Percentiles rank a stretch among this genome's conserved stretches.
Evolutionary conservation across 202 grass and related monocot species (phyloP).

Genomic region (Setaria viridis): DNA sequence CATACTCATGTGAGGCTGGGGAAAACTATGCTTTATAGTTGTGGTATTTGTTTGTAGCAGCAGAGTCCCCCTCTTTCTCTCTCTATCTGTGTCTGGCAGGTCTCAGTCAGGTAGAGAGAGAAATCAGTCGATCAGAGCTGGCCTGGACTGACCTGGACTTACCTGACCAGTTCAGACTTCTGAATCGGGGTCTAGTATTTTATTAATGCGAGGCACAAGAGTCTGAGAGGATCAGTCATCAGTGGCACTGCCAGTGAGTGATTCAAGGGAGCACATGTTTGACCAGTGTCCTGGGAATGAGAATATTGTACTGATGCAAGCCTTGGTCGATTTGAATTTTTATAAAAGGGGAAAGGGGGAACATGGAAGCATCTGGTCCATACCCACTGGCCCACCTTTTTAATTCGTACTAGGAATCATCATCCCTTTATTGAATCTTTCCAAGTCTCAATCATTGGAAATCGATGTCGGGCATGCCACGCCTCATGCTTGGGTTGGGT

Average conservation of each 20-base stretch:
- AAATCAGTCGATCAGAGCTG: not conserved
- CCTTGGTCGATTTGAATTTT: not conserved
- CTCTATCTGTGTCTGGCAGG: not conserved
- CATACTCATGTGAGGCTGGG: slow-evolving; percentile 25
- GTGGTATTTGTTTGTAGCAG: not conserved
- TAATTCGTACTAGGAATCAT: not conserved
- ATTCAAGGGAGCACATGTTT: slow-evolving; percentile 37
- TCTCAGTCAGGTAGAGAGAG: not conserved
- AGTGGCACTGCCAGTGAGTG: not conserved
- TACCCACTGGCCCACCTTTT: not conserved
- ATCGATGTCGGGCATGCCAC: not conserved
- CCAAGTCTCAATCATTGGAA: slow-evolving; percentile 16
- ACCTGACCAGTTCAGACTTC: not conserved
- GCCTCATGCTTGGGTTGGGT: not conserved
- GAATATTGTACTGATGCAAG: not conserved
- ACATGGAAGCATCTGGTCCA: slow-evolving; percentile 26
- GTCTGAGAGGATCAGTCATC: not conserved
- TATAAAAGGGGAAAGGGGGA: not conserved
- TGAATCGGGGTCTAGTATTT: not conserved
- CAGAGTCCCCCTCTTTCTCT: not conserved
- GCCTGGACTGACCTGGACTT: not conserved
- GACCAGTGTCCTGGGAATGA: slow-evolving; percentile 31
- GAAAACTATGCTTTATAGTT: slow-evolving; percentile 13
- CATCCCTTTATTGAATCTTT: not conserved
- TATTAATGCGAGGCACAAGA: not conserved